A percentile compares a stretch with the other conserved stretches of the same genome.
phyloP scores from a whole-genome alignment of 2,329 filamentous ascomycete species.

The Diaporthe citrichinensis region DNA sequence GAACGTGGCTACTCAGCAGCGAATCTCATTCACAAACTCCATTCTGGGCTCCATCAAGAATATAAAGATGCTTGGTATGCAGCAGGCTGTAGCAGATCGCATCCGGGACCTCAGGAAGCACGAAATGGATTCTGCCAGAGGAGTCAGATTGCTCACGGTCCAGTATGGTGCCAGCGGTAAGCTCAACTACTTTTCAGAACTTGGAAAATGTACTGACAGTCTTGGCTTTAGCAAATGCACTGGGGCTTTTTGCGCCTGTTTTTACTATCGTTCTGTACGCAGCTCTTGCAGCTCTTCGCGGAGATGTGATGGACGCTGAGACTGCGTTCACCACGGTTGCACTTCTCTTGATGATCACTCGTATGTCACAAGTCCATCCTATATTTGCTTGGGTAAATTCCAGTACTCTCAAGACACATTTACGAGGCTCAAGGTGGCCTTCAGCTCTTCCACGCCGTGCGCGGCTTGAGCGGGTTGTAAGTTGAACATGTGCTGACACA shows the following conservation, averaged over 20 bases:
- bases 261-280: slow-evolving; percentile 55
- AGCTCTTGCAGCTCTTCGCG: slow-evolving; percentile 44
- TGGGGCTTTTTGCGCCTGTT: slow-evolving; percentile 58
- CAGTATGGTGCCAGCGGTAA: slow-evolving; percentile 58
- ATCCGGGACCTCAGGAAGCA: slow-evolving; percentile 48
- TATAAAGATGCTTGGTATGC: slow-evolving; percentile 58
- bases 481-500: neutral
- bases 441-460: too few relatives aligned
- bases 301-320: slow-evolving; percentile 49
- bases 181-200: slow-evolving; percentile 34
- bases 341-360: slow-evolving; percentile 55
- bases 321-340: slow-evolving; percentile 58
- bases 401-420: neutral
- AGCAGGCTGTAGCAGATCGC: slow-evolving; percentile 43
- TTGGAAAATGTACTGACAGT: slow-evolving; percentile 5
- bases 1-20: slow-evolving; percentile 57
- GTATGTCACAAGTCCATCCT: neutral
- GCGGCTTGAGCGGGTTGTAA: neutral
- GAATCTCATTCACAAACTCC: slow-evolving; percentile 53
- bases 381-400: neutral
- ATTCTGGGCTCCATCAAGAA: slow-evolving; percentile 55
- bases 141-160: slow-evolving; percentile 57
- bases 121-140: slow-evolving; percentile 52
- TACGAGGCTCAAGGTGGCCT: neutral
- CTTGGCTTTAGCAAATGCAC: slow-evolving; percentile 53